Conservation (phyloP, 176 grass and related monocot genomes). For the Carex scoparia region DNA sequence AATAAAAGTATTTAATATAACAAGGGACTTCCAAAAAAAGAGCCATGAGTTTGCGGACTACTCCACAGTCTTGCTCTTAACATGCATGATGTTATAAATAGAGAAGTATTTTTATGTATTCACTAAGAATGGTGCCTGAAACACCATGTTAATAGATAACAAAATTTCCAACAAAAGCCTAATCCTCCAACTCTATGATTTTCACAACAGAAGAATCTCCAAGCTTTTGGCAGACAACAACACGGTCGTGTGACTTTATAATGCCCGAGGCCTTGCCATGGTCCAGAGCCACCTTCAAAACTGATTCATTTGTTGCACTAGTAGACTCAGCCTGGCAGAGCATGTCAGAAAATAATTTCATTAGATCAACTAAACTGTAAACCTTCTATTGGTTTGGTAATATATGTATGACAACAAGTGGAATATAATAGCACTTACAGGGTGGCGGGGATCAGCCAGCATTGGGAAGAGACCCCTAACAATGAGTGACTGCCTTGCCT, state of each 20-base stretch:
- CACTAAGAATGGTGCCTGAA: not conserved
- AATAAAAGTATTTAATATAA: not conserved
- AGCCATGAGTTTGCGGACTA: constrained; percentile 22
- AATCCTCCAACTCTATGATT: constrained; percentile 96
- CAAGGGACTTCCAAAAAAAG: constrained; percentile 4
- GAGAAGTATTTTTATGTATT: not conserved
- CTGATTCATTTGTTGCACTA: constrained; percentile 71
- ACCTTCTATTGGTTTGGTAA: not conserved
- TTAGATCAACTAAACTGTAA: not conserved
- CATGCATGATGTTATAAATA: constrained; percentile 12
- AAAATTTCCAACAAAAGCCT: constrained; percentile 25
- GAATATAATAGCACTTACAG: constrained; percentile 54
- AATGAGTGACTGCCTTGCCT: constrained; percentile 97
- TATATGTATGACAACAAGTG: not conserved
- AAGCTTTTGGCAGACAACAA: constrained; percentile 93
- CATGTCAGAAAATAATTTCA: not conserved
- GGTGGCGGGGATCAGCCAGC: constrained; percentile 95
- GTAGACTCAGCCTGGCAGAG: constrained; percentile 72
- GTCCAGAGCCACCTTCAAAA: constrained; percentile 96
- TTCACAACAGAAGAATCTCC: constrained; percentile 95
- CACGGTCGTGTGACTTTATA: constrained; percentile 92
- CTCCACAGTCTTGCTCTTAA: constrained; percentile 7
- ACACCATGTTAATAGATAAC: constrained; percentile 21
- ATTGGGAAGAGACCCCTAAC: constrained; percentile 98
- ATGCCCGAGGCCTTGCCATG: constrained; percentile 82